These are phyloP conservation scores for Arthrinium puccinioides DNA, from an alignment of 2,329 filamentous ascomycete genomes.

Conservation along the genomic window DNA sequence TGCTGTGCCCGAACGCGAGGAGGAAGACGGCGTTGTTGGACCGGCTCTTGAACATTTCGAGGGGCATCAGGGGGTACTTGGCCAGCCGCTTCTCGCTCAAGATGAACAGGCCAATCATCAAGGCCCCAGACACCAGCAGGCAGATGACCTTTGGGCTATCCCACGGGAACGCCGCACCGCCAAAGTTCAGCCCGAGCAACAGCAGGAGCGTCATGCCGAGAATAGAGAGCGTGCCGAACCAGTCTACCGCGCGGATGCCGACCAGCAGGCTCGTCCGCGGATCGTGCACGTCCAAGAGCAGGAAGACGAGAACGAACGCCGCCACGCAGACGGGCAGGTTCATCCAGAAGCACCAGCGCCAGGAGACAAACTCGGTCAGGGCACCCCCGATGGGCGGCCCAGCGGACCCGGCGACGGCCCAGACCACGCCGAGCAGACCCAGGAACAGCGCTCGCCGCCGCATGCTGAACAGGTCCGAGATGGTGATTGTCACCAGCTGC, in stretches of 20 bases:
- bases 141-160: slow-evolving; percentile 53
- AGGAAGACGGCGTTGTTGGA: slow-evolving; percentile 9
- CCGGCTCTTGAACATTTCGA: slow-evolving; percentile 9
- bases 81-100: slow-evolving; percentile 47
- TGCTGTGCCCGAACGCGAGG: slow-evolving; percentile 10
- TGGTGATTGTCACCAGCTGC: slow-evolving; percentile 8
- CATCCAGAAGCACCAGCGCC: slow-evolving; percentile 61
- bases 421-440: slow-evolving; percentile 16
- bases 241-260: slow-evolving; percentile 53
- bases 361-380: slow-evolving; percentile 42
- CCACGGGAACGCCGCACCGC: slow-evolving; percentile 62
- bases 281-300: slow-evolving; percentile 44
- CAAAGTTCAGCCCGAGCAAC: slow-evolving; percentile 45
- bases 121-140: slow-evolving; percentile 48
- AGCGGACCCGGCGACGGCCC: slow-evolving; percentile 45
- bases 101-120: slow-evolving; percentile 43
- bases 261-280: slow-evolving; percentile 34
- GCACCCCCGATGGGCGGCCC: slow-evolving; percentile 47
- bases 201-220: slow-evolving; percentile 26
- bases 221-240: slow-evolving; percentile 55
- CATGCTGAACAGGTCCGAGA: slow-evolving; percentile 27
- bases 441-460: slow-evolving; percentile 30
- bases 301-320: slow-evolving; percentile 40
- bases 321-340: slow-evolving; percentile 51
- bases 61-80: slow-evolving; percentile 30